Conservation (phyloP, 2,329 filamentous ascomycete genomes). For the Exophiala bonariae region DNA sequence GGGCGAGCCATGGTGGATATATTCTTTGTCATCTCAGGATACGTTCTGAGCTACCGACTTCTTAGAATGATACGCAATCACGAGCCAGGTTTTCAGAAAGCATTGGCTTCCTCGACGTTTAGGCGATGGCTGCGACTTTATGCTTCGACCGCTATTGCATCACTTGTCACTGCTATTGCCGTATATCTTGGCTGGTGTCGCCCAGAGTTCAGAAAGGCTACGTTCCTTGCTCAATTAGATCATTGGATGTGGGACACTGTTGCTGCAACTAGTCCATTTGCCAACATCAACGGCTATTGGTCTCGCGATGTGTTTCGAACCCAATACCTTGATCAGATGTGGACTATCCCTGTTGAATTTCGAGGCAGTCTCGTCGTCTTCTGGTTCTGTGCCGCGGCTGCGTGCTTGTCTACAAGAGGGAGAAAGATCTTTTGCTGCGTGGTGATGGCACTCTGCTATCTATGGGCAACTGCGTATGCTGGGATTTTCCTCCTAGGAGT, state of each 20-base stretch:
- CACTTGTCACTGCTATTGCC: conserved; percentile 9
- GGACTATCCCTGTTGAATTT: conserved; percentile 50
- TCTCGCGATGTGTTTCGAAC: conserved; percentile 13
- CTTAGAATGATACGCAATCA: conserved; percentile 25
- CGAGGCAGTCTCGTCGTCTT: conserved; percentile 37
- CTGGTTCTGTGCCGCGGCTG: conserved; percentile 13
- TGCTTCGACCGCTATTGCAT: conserved; percentile 10
- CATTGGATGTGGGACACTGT: conserved; percentile 16
- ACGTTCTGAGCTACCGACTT: conserved; percentile 46
- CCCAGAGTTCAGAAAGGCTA: conserved; percentile 2
- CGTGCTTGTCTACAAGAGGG: conserved; percentile 4
- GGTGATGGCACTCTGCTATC: conserved; percentile 14
- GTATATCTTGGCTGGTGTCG: conserved; percentile 12
- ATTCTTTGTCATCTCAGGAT: conserved; percentile 51
- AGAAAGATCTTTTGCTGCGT: conserved; percentile 3
- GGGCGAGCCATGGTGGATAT: conserved; percentile 38
- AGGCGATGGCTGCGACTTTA: conserved; percentile 41
- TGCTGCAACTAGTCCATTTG: conserved; percentile 13
- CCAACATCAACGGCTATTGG: conserved; percentile 16
- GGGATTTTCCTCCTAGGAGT: conserved; percentile 15
- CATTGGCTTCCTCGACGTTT: conserved; percentile 38
- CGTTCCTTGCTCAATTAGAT: conserved; percentile 16
- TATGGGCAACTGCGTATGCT: conserved; percentile 12
- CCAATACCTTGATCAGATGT: conserved; percentile 26
- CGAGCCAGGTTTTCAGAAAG: conserved; percentile 8